Conservation (phyloP, 2,329 filamentous ascomycete species). For the Xylariaceae sp. region DNA sequence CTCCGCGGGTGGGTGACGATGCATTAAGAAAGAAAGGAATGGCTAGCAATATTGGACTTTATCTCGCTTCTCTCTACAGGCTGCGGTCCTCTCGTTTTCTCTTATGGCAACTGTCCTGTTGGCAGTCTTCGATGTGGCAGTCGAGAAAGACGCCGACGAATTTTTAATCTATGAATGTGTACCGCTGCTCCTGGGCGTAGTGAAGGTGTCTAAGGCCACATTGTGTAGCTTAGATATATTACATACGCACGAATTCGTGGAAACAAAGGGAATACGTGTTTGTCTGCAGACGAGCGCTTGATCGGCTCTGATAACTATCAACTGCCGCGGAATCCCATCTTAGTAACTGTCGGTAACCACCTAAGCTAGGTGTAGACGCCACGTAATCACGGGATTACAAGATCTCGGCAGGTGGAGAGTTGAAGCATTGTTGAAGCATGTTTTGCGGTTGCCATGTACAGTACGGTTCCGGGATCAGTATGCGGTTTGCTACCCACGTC, state of each 20-base stretch:
- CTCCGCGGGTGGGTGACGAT: constrained; percentile 25
- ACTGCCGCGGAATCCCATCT: neutral
- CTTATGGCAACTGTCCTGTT: constrained; percentile 20
- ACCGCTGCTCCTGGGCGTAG: neutral
- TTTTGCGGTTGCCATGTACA: too few relatives aligned
- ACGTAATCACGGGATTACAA: neutral
- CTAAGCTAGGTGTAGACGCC: neutral
- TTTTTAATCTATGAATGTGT: constrained; percentile 27
- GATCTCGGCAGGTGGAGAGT: neutral
- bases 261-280: neutral
- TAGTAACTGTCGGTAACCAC: neutral
- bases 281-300: too few relatives aligned
- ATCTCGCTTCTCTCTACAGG: constrained; percentile 19
- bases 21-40: constrained; percentile 28
- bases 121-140: constrained; percentile 25
- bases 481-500: too few relatives aligned
- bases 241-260: neutral
- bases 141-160: constrained; percentile 23
- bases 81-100: constrained; percentile 25
- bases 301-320: too few relatives aligned
- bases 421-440: neutral
- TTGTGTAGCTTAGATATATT: neutral
- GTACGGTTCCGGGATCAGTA: too few relatives aligned
- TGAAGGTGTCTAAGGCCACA: neutral
- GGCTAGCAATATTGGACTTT: constrained; percentile 25